phyloP scores from a whole-genome alignment of 2,329 filamentous ascomycete species.

The Aurifilum marmelostoma region DNA sequence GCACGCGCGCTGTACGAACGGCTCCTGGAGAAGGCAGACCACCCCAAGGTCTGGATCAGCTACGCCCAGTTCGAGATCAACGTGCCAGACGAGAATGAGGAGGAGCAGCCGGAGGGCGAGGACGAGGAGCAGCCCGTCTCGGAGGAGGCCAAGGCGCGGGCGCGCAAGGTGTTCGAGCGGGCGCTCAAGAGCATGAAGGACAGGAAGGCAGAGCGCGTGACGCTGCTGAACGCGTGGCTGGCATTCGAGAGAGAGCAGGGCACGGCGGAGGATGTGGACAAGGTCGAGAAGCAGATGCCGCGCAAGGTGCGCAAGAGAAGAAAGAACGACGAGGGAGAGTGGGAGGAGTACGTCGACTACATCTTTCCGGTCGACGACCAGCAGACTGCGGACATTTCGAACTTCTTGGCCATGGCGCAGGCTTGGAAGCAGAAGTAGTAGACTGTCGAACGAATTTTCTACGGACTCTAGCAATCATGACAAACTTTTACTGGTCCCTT shows the following conservation, averaged over 20 bases:
- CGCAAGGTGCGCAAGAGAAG: conserved; percentile 89
- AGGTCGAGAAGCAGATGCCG: conserved; percentile 92
- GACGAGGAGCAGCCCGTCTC: conserved; percentile 72
- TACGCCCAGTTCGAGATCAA: conserved; percentile 99
- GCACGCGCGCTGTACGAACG: conserved; percentile 86
- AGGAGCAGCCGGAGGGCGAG: conserved; percentile 55
- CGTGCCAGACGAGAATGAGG: conserved; percentile 73
- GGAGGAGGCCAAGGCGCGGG: conserved; percentile 81
- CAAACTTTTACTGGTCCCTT: background rate
- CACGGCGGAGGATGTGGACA: conserved; percentile 71
- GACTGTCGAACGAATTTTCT: background rate
- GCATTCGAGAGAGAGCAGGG: conserved; percentile 90
- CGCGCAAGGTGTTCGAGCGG: conserved; percentile 81
- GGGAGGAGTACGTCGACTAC: conserved; percentile 97
- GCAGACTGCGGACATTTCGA: conserved; percentile 80
- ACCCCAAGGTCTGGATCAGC: conserved; percentile 99
- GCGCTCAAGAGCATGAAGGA: conserved; percentile 88
- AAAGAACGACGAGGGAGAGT: conserved; percentile 87
- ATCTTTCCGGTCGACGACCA: conserved; percentile 95
- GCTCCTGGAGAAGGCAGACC: conserved; percentile 90
- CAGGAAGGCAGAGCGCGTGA: conserved; percentile 90
- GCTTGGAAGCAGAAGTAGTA: conserved; percentile 74
- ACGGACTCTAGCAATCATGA: background rate
- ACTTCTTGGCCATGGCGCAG: conserved; percentile 82
- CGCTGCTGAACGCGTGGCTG: conserved; percentile 88